These are phyloP conservation scores for Brassica incana DNA, from an alignment of 345 rosid species.

Conservation along the genomic window DNA sequence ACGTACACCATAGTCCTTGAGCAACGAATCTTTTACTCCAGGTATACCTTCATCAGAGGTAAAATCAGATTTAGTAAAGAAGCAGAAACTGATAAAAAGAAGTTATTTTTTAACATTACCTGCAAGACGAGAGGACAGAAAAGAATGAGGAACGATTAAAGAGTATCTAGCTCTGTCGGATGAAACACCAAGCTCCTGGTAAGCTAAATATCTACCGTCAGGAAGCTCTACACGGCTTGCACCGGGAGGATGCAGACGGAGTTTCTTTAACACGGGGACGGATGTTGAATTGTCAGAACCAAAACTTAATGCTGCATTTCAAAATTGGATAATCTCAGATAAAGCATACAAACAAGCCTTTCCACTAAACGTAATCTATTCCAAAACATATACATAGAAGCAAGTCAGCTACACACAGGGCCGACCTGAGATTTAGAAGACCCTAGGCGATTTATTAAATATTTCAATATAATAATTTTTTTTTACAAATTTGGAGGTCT, in stretches of 20 bases:
- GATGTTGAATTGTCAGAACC: constrained; percentile 40
- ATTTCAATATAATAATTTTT: no score
- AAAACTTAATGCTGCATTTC: constrained; percentile 63
- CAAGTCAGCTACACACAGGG: not conserved
- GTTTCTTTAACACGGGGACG: constrained; percentile 50
- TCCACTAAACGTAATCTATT: not conserved
- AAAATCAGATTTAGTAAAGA: constrained; percentile 7
- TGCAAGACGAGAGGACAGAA: constrained; percentile 86
- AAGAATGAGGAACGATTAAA: constrained; percentile 67
- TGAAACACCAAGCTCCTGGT: constrained; percentile 68
- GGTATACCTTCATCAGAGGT: constrained; percentile 59
- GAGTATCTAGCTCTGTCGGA: constrained; percentile 72
- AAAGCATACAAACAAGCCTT: not conserved
- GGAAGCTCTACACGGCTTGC: constrained; percentile 71
- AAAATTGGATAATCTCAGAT: constrained; percentile 4
- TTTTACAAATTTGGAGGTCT: no score
- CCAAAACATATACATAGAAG: not conserved
- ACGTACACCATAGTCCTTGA: constrained; percentile 78
- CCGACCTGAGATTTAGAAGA: no score
- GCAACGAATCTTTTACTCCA: constrained; percentile 66
- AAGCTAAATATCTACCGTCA: constrained; percentile 84
- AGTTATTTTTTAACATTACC: constrained; percentile 43
- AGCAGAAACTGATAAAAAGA: not conserved
- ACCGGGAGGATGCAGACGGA: constrained; percentile 63
- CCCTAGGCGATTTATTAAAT: no score